phyloP scores from a whole-genome alignment of 73 alveolate genomes.

The Paramecium caudatum region DNA sequence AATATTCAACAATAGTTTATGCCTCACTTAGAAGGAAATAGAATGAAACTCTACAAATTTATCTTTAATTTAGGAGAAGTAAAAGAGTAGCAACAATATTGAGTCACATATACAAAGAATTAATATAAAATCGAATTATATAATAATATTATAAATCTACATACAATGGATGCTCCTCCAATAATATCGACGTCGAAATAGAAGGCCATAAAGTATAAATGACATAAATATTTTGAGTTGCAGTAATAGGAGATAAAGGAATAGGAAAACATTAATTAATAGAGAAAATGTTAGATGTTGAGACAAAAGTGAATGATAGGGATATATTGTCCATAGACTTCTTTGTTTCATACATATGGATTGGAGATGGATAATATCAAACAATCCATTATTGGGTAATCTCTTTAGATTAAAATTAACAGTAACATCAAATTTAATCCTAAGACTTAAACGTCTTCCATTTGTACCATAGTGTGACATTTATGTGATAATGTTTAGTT shows the following conservation, averaged over 20 bases:
- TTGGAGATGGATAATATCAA: conserved; percentile 13
- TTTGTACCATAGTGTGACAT: conserved; percentile 20
- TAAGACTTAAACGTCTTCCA: background rate
- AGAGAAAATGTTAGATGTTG: conserved; percentile 49
- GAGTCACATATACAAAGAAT: background rate
- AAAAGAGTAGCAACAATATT: background rate
- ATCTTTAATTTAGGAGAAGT: background rate
- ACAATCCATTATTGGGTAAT: conserved; percentile 24
- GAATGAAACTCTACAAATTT: background rate
- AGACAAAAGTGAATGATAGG: conserved; percentile 41
- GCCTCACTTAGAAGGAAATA: background rate
- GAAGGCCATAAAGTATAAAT: conserved; percentile 31
- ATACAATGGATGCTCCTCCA: conserved; percentile 37
- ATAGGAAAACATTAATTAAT: conserved; percentile 38
- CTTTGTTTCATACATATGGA: conserved; percentile 41
- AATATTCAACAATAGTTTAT: background rate
- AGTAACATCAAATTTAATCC: background rate
- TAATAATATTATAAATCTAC: background rate
- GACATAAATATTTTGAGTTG: conserved; percentile 11
- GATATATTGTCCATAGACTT: conserved; percentile 16
- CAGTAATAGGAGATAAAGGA: conserved; percentile 50
- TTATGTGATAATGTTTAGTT: conserved; percentile 1
- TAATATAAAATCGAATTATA: conserved; percentile 17
- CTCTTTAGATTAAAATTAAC: background rate
- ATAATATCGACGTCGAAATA: conserved; percentile 1